Percentiles rank a stretch among this genome's conserved stretches.
Evolutionary conservation across 805 yeast genomes (phyloP).

Genomic region (Priceomyces castillae): DNA sequence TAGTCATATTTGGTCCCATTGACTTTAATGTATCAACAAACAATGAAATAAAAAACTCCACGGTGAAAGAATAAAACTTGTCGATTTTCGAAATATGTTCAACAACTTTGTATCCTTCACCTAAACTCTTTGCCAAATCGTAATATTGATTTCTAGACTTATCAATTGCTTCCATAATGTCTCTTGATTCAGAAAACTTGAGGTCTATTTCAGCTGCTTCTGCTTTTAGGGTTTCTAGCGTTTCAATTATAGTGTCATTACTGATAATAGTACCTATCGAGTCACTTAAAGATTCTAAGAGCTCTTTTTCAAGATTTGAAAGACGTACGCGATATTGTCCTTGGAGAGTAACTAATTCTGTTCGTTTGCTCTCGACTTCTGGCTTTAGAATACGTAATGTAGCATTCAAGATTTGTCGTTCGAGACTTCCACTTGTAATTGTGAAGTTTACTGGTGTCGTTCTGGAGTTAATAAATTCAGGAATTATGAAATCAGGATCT

Average conservation of each 20-base stretch:
- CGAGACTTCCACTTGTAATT: constrained; percentile 64
- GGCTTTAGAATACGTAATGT: constrained; percentile 59
- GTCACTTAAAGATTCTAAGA: constrained; percentile 56
- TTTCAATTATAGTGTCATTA: constrained; percentile 54
- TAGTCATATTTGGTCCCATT: constrained; percentile 11
- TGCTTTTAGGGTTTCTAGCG: constrained; percentile 61
- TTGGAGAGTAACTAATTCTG: constrained; percentile 51
- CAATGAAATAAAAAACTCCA: constrained; percentile 28
- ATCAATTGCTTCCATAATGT: constrained; percentile 55
- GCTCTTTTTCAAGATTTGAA: constrained; percentile 52
- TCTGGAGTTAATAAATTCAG: constrained; percentile 60
- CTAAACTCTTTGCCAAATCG: constrained; percentile 55
- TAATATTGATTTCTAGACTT: constrained; percentile 44
- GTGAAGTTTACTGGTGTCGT: constrained; percentile 68
- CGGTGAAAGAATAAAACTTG: constrained; percentile 58
- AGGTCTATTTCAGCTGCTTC: constrained; percentile 55
- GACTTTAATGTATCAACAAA: constrained; percentile 16
- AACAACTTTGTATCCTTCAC: constrained; percentile 48
- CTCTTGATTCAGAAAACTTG: constrained; percentile 53
- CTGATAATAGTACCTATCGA: constrained; percentile 66
- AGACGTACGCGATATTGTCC: constrained; percentile 58
- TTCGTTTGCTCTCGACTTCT: constrained; percentile 58
- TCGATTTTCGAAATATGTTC: constrained; percentile 37
- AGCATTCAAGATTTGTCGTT: constrained; percentile 57
- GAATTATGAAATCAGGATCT: constrained; percentile 46